Percentiles rank a stretch among this genome's conserved stretches.
Conservation (phyloP, 257 asterid species). For the Mentha longifolia region DNA sequence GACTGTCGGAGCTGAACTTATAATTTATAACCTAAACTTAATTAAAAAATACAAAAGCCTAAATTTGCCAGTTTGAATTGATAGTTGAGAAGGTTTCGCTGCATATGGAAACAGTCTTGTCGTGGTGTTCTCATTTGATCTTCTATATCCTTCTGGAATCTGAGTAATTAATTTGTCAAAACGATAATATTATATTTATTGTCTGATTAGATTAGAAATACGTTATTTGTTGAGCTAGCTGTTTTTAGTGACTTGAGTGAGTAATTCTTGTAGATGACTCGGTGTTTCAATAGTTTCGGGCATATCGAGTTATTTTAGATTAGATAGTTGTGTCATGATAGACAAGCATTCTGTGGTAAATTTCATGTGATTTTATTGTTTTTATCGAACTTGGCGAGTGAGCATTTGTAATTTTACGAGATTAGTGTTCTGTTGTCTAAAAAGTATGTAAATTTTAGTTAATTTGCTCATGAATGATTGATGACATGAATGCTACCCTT, state of each 20-base stretch:
- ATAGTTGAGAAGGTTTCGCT: too few relatives aligned
- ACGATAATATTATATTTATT: neutral
- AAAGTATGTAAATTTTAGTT: neutral
- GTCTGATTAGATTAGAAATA: neutral
- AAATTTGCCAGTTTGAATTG: too few relatives aligned
- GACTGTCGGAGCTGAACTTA: too few relatives aligned
- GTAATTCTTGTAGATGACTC: neutral
- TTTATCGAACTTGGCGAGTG: neutral
- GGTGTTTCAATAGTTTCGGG: neutral
- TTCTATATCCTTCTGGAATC: neutral
- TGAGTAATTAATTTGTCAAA: neutral
- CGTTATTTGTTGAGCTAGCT: neutral
- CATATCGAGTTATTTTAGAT: neutral
- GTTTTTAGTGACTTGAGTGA: neutral
- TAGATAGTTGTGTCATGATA: too few relatives aligned
- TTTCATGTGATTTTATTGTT: neutral
- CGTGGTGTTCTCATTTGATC: too few relatives aligned
- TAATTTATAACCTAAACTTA: too few relatives aligned
- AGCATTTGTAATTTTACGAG: neutral
- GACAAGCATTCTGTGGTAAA: too few relatives aligned
- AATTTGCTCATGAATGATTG: neutral
- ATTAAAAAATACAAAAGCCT: too few relatives aligned
- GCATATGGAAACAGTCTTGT: too few relatives aligned
- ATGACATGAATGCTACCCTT: neutral
- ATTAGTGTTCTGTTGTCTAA: neutral